Evolutionary conservation across 345 rosid species (phyloP), one percentile per base, ranked within the genome.

Genomic region (Syzygium grande): DNA sequence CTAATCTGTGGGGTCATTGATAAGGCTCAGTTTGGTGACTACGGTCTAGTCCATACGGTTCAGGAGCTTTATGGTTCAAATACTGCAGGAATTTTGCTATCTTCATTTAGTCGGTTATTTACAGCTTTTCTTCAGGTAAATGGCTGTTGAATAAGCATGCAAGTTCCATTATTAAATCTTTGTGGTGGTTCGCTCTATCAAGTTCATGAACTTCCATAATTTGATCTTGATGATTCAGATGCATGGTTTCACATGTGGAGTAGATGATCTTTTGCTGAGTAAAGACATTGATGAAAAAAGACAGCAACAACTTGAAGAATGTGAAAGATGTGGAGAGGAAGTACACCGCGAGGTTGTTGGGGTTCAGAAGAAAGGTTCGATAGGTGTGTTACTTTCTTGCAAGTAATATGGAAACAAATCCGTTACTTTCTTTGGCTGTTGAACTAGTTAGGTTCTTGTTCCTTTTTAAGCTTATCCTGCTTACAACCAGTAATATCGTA

Each of bases 221-320:
- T 84, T 89, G 25, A 52, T 91, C 12, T 84, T 88, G 89, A 87
- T 92, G 89, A 87, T 94, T 89, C 94, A 98, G 99, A 93, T 90
- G 94, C 99, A 96, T 88, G 99, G 98, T 84, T 96, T 98, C 91
- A 98, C 99, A 2, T 98, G 99, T 92, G 99, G 99, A 85, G 96
- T 98, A 77, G 99, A 98, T 92, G 99, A 98, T 91, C 98, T 98
- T 89, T 92, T 98, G 90, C 91, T 98, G 87, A 86, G 90, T 89
- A 92, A 94, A 91, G 93, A 90, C 68, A 93, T 92, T 87, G 99
- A 98, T 87, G 88, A 86, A 88, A 91, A 89, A 92, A 94, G 99
- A 91, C 92, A 93, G 88, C 92, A 91, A 83, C 96, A 94, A 89
- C 99, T 98, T 88, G 94, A 95, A 90, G 90, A 89, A 84, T 95